Percentiles rank a stretch among this genome's conserved stretches.
phyloP scores from a whole-genome alignment of 176 grass and related monocot genomes.

The Urochloa ruziziensis region DNA sequence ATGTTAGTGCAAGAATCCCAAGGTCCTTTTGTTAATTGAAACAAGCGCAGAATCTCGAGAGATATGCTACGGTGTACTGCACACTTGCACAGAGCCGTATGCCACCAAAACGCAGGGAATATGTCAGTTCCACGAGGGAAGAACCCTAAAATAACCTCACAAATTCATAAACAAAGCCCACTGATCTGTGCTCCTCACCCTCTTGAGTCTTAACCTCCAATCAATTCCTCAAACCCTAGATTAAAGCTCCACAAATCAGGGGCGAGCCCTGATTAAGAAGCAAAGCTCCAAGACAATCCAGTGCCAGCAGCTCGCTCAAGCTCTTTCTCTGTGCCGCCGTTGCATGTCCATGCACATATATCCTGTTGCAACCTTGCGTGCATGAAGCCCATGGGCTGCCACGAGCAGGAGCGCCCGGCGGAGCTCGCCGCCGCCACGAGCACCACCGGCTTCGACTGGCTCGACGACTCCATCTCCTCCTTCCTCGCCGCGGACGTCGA shows the following conservation, averaged over 20 bases:
- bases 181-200: conserved; percentile 8
- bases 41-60: background rate
- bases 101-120: conserved; percentile 24
- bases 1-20: background rate
- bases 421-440: background rate
- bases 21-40: background rate
- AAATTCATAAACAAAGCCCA: conserved; percentile 20
- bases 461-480: conserved; percentile 50
- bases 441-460: conserved; percentile 33
- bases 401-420: conserved; percentile 15
- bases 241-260: conserved; percentile 32
- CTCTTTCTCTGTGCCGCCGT: background rate
- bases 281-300: conserved; percentile 26
- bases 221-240: conserved; percentile 24
- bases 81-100: conserved; percentile 22
- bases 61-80: conserved; percentile 18
- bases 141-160: conserved; percentile 37
- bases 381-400: conserved; percentile 43
- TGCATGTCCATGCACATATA: conserved; percentile 21
- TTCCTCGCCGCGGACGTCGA: conserved; percentile 44
- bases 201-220: background rate
- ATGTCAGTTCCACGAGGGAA: conserved; percentile 47
- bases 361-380: conserved; percentile 12
- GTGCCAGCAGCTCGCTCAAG: background rate
- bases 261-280: conserved; percentile 9